Evolutionary conservation across 208 protist species (phyloP).

Genomic region (Trypanosoma mega): DNA sequence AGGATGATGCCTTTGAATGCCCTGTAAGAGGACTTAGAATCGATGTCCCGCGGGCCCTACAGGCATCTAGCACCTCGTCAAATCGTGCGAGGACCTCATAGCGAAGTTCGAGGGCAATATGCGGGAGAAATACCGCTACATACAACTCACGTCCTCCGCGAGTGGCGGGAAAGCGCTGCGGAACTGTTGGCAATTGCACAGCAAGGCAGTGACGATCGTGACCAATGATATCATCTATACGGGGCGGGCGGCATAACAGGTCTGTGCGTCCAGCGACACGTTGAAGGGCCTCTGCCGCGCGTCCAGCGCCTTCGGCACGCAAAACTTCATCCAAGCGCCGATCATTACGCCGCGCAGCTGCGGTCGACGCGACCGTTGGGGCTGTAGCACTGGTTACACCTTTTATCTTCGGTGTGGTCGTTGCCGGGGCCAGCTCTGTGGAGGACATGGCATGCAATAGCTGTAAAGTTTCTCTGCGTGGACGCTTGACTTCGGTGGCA

Average conservation of each 20-base stretch:
- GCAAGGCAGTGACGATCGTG: slow-evolving; percentile 41
- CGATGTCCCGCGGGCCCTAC: not conserved
- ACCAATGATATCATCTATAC: slow-evolving; percentile 72
- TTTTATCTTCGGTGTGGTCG: no score
- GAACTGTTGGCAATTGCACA: slow-evolving; percentile 49
- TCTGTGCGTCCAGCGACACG: slow-evolving; percentile 51
- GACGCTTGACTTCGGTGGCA: slow-evolving; percentile 25
- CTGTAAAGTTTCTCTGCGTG: slow-evolving; percentile 1
- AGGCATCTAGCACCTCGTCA: slow-evolving; percentile 33
- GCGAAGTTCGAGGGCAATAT: slow-evolving; percentile 81
- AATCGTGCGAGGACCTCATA: slow-evolving; percentile 44
- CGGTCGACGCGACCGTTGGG: slow-evolving; percentile 19
- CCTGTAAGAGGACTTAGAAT: no score
- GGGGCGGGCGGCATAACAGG: slow-evolving; percentile 25
- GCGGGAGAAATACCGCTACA: slow-evolving; percentile 57
- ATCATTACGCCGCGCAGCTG: slow-evolving; percentile 37
- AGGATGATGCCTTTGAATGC: no score
- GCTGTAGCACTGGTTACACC: not conserved
- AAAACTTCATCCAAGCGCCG: slow-evolving; percentile 36
- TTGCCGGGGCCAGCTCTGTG: no score
- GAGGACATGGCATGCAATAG: slow-evolving; percentile 19
- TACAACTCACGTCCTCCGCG: slow-evolving; percentile 28
- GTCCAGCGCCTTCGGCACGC: slow-evolving; percentile 30
- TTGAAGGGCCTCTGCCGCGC: slow-evolving; percentile 27
- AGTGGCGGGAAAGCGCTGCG: slow-evolving; percentile 39